Base-by-base conservation (phyloP, 2,329 filamentous ascomycete species). In the Aspergillus puulaauensis region DNA sequence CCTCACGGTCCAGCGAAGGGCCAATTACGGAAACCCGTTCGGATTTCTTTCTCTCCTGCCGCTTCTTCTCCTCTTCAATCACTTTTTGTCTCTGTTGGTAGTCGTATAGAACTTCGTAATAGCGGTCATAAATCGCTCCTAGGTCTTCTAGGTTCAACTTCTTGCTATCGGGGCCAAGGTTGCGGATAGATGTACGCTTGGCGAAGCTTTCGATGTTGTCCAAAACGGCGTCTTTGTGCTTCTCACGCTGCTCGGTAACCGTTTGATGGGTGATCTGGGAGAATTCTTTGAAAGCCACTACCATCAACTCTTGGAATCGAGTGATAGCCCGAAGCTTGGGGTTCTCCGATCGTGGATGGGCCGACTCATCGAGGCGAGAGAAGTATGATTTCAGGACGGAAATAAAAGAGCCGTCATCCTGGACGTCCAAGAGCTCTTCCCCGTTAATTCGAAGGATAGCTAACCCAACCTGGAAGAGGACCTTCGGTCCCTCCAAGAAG, bases 201-300 rank as follows among this genome's bases (percentile, higher is more conserved):
- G 95, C 92, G 70, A 99, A 99, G 66, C 86, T 96, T 77, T 98
- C 95, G 69, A 99, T 98, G 64, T 93, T 97, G 73, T 92, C 92
- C 56, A 99, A 81, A 33, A 99, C 95, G 0, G 90, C 89, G 69
- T 95, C 91, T 75, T 98, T 98, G 76, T 98, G 96, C 75, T 93
- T 96, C 41, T 90, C 82, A 21, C 95, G 87, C 70, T 96, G 83
- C 64, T 98, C 95, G 0, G 89, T 90, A 60, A 99, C 93, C 51
- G 89, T 96, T 70, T 87, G 89, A 71, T 99, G 93, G 0, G 95
- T 99, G 65, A 99, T 96, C 41, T 88, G 91, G 0, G 93, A 90
- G 70, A 99, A 99, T 70, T 99, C 95, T 67, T 97, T 98, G 78
- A 99, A 99, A 0, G 95, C 95, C 19, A 98, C 95, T 3, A 99